Percentiles rank a stretch among this genome's conserved stretches.
These are phyloP conservation scores for Coemansia asiatica DNA, from an alignment of 192 early-diverging fungal species.

Conservation along the genomic window DNA sequence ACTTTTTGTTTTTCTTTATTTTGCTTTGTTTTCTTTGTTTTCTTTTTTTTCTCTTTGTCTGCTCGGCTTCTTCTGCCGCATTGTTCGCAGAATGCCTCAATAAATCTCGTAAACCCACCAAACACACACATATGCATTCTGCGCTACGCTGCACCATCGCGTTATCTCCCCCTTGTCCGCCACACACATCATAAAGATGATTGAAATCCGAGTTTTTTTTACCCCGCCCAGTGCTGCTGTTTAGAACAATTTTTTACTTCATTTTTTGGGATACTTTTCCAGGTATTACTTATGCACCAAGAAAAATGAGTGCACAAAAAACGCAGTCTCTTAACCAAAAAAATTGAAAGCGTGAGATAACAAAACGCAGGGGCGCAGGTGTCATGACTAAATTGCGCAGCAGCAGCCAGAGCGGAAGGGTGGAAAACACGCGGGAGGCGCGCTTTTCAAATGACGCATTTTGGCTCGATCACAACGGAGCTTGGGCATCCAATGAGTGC, in stretches of 20 bases:
- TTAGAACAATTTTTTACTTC: too few species aligned
- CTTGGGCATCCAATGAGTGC: neutral
- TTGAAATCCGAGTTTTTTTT: too few species aligned
- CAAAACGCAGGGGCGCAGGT: neutral
- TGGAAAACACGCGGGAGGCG: neutral
- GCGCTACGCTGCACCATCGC: too few species aligned
- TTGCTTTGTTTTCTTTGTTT: slow-evolving; percentile 13
- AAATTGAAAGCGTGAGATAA: neutral
- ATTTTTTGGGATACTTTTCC: too few species aligned
- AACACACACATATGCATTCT: neutral
- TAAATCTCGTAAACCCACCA: neutral
- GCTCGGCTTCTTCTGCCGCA: neutral
- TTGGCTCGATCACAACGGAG: slow-evolving; percentile 1
- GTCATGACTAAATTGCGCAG: slow-evolving; percentile 7
- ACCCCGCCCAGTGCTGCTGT: too few species aligned
- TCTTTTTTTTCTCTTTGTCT: slow-evolving; percentile 3
- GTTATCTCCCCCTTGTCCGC: too few species aligned
- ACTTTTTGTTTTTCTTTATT: neutral
- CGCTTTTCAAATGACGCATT: slow-evolving; percentile 1
- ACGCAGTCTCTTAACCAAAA: too few species aligned
- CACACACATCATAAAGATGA: too few species aligned
- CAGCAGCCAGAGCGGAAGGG: neutral
- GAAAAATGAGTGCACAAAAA: too few species aligned
- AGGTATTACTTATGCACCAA: too few species aligned
- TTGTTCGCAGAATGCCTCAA: neutral